Evolutionary conservation across 83 land plant species (phyloP).

Genomic region (Picea abies): DNA sequence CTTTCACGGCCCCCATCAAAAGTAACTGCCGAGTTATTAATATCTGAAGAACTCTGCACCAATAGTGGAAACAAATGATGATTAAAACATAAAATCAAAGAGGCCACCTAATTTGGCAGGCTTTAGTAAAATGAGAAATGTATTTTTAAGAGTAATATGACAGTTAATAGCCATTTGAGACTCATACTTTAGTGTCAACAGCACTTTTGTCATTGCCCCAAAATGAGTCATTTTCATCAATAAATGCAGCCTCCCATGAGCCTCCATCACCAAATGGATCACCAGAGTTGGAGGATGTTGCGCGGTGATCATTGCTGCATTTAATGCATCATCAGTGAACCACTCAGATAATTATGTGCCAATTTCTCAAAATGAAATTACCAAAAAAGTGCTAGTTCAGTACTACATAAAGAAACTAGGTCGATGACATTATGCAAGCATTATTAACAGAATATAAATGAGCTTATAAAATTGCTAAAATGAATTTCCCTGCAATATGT

Average conservation of each 20-base stretch:
- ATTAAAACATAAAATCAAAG: neutral
- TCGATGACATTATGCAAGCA: neutral
- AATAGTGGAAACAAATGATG: neutral
- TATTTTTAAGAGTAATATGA: neutral
- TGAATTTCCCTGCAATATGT: neutral
- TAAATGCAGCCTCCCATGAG: conserved; percentile 54
- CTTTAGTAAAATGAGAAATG: neutral
- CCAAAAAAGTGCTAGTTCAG: neutral
- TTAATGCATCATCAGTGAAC: neutral
- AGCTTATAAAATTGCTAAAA: neutral
- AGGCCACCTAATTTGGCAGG: neutral
- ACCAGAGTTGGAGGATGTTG: conserved; percentile 40
- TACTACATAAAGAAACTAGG: neutral
- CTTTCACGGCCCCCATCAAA: conserved; percentile 3
- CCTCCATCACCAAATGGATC: conserved; percentile 52
- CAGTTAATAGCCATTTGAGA: neutral
- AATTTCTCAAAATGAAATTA: neutral
- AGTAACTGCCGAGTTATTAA: neutral
- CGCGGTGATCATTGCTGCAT: conserved; percentile 45
- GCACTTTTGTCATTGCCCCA: conserved; percentile 48
- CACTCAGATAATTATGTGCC: neutral
- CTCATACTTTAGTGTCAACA: conserved; percentile 33
- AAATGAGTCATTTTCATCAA: conserved; percentile 46
- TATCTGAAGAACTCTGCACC: neutral
- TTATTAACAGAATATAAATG: neutral